Evolutionary conservation across 1,284 basidiomycete species (phyloP), one percentile per base, ranked within the genome.

Genomic region (Ceratobasidium theobromae): DNA sequence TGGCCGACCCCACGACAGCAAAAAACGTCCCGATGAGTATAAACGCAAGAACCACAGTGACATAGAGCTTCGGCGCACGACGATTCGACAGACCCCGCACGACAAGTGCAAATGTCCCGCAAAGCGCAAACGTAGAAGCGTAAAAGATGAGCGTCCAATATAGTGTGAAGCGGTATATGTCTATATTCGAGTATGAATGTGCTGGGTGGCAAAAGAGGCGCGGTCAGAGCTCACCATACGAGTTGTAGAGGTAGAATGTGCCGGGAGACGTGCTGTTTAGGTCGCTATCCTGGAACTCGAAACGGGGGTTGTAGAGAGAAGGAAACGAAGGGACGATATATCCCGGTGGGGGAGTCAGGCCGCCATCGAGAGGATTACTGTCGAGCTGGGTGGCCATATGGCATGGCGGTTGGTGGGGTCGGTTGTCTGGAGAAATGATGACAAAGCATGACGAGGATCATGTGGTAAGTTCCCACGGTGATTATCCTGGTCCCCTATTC

Each of bases 61-160:
- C 53, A 32, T 57, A 51, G 16, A 66, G 51, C 38, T 64, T 54
- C 32, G 62, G 40, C 28, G 55, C 58, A 16, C 58, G 60, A 43
- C 67, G 57, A 32, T 67, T 62, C 27, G 67, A 38, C 32, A 72
- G 67, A 4, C 49, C 55, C 6, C 54, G 57, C 41, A 73, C 66
- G 58, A 72, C 28, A 40, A 69, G 68, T 9, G 76, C 77, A 35
- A 74, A 70, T 1, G 72, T 40, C 0, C 76, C 73, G 54, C 75
- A 76, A 12, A 76, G 67, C 32, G 75, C 67, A 68, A 77, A 78
- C 18, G 74, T 73, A 16, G 72, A 69, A 38, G 73, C 72, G 43
- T 77, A 67, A 38, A 78, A 71, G 53, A 77, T 72, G 35, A 79
- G 69, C 11, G 76, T 77, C 78, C 78, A 79, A 70, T 76, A 78